Conservation (phyloP, 2,329 filamentous ascomycete genomes). For the Aspergillus uvarum region DNA sequence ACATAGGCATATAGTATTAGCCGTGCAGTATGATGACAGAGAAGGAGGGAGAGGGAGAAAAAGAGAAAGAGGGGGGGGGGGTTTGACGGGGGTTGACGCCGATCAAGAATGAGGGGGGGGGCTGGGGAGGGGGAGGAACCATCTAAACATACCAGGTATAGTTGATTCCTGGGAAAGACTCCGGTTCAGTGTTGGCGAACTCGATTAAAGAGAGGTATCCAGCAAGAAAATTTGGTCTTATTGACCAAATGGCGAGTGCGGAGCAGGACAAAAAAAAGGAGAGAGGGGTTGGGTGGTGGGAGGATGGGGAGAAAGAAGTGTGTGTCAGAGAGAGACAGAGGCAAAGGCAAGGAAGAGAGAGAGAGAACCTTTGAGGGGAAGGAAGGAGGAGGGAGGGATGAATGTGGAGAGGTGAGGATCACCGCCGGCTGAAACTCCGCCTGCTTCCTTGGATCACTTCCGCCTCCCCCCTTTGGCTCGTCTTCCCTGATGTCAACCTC, state of each 20-base stretch:
- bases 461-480: background rate
- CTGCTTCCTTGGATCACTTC: constrained; percentile 9
- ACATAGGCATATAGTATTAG: background rate
- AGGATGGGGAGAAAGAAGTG: background rate
- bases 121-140: background rate
- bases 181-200: background rate
- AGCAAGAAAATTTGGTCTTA: background rate
- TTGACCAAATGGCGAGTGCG: background rate
- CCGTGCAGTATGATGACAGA: background rate
- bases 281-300: background rate
- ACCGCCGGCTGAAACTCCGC: constrained; percentile 12
- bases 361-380: background rate
- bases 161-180: background rate
- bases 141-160: background rate
- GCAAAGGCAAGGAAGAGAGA: constrained; percentile 4
- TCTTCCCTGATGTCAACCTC: background rate
- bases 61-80: background rate
- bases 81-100: background rate
- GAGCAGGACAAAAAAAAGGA: background rate
- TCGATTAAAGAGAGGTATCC: background rate
- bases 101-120: background rate
- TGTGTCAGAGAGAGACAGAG: background rate
- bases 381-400: constrained; percentile 2
- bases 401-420: constrained; percentile 9
- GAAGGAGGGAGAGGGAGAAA: background rate